A percentile compares a stretch with the other conserved stretches of the same genome.
Conservation (phyloP, 208 protist genomes). For the Leptomonas seymouri region DNA sequence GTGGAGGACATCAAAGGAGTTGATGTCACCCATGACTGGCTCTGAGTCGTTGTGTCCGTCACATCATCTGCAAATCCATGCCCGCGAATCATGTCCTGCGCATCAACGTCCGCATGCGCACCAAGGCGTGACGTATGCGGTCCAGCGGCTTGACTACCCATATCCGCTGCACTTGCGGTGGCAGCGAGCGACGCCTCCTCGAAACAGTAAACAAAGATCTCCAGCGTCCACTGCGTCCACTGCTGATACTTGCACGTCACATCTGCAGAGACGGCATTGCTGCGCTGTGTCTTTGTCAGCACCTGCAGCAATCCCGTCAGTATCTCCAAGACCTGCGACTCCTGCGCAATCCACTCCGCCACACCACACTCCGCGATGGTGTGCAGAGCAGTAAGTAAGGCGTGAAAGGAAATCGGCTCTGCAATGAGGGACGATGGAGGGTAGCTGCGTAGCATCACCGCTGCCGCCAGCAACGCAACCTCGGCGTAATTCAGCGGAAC, state of each 20-base stretch:
- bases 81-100: conserved; percentile 30
- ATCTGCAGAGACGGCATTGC: not conserved
- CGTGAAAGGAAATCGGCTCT: conserved; percentile 20
- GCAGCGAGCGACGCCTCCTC: conserved; percentile 18
- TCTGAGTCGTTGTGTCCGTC: not conserved
- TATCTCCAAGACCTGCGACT: conserved; percentile 39
- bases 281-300: conserved; percentile 25
- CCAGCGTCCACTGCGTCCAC: conserved; percentile 19
- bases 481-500: conserved; percentile 28
- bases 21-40: not conserved
- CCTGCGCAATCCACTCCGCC: conserved; percentile 43
- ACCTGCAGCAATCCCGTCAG: conserved; percentile 42
- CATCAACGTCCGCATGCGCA: not conserved
- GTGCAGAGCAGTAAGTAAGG: conserved; percentile 21
- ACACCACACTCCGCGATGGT: conserved; percentile 29
- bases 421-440: conserved; percentile 16
- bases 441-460: conserved; percentile 22
- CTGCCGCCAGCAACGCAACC: conserved; percentile 22
- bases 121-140: not conserved
- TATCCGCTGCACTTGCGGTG: not conserved
- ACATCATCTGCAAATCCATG: conserved; percentile 18
- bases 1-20: conserved; percentile 10
- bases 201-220: conserved; percentile 17
- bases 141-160: not conserved
- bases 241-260: not conserved